phyloP scores from a whole-genome alignment of 352 stramenopile species.

The Phytophthora pluvialis region DNA sequence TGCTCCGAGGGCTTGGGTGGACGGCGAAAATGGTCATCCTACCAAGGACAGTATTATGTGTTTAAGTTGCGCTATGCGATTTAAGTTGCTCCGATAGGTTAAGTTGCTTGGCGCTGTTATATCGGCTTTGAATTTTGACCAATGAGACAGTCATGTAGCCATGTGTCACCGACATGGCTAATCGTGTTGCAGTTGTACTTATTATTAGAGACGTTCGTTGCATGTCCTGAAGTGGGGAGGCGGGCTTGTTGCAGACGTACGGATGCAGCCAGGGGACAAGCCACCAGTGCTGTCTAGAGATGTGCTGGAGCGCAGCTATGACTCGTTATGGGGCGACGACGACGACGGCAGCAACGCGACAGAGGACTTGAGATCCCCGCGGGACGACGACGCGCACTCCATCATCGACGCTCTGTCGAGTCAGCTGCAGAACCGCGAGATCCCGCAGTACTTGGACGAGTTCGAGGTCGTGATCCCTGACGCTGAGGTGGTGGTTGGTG shows the following conservation, averaged over 20 bases:
- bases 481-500: constrained; percentile 63
- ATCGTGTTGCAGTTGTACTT: constrained; percentile 11
- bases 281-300: neutral
- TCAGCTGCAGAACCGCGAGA: constrained; percentile 46
- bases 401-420: constrained; percentile 60
- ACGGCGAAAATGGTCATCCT: neutral
- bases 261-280: constrained; percentile 5
- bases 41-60: no score
- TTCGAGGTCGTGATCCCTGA: constrained; percentile 78
- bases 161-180: constrained; percentile 11
- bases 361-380: constrained; percentile 15
- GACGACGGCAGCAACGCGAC: constrained; percentile 19
- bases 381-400: constrained; percentile 36
- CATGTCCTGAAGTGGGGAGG: no score
- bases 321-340: constrained; percentile 57
- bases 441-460: constrained; percentile 66
- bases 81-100: no score
- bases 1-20: constrained; percentile 25
- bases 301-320: constrained; percentile 5
- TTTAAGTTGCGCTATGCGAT: no score
- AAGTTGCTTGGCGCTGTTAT: no score
- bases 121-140: neutral
- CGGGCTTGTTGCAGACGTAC: neutral
- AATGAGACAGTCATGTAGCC: constrained; percentile 11
- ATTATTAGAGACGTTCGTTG: neutral